Base-by-base conservation (phyloP, 805 yeast genomes). In the Zygosaccharomyces lentus region DNA sequence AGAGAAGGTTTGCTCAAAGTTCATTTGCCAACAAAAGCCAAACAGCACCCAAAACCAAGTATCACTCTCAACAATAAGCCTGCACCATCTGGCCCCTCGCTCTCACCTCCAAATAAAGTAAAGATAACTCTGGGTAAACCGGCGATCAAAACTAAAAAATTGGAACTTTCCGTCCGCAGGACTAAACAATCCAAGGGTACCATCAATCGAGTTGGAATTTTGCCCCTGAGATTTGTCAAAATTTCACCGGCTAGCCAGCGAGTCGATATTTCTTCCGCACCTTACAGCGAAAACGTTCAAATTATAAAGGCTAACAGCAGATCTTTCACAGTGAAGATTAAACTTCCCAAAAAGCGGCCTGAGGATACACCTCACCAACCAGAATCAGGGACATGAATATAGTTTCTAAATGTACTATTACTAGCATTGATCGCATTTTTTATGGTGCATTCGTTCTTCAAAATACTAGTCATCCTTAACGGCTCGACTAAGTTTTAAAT, bases 1-100 rank as follows among this genome's bases (percentile, higher is more conserved):
- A 69, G 87, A 48, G 83, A 81, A 55, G 71, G 73, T 27, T 41
- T 58, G 1, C 48, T 64, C 41, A 64, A 63, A 44, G 51, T 64
- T 1, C 64, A 58, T 38, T 36, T 64, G 5, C 55, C 59, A 1
- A 52, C 64, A 6, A 57, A 54, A 36, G 13, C 48, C 7, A 61
- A 56, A 26, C 17, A 46, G 10, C 36, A 42, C 6, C n/a, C 35
- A 2, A 55, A 51, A 21, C 43, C 51, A 16, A 41, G 19, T 10
- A 41, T 34, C 16, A 16, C 41, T 9, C 25, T 34, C 21, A 34
- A 41, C 25, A 23, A 26, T 13, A 34, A 41, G 24, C 9, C 44
- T 2, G 15, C 41, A 4, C 29, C 36, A 3, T 40, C 41, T 3
- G 9, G 38, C 27, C 31, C 29, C 4, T 12, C 39, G 9, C 35